phyloP scores from a whole-genome alignment of 176 grass and related monocot species.

The Stipa capillata region DNA sequence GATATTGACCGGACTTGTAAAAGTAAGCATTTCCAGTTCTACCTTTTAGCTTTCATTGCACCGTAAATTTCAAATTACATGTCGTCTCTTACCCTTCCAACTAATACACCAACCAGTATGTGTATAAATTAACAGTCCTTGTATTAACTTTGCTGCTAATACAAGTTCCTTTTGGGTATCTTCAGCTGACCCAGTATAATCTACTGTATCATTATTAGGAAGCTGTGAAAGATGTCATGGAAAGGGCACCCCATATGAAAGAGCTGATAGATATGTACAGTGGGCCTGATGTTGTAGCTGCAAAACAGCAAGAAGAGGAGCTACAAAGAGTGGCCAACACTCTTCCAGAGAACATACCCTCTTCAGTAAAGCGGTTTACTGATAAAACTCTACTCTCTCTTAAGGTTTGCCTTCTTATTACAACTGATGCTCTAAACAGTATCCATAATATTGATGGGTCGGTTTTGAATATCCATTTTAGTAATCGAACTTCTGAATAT shows the following conservation, averaged over 20 bases:
- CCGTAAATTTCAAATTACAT: background rate
- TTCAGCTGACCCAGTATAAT: constrained; percentile 20
- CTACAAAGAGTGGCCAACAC: constrained; percentile 76
- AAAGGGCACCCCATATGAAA: constrained; percentile 56
- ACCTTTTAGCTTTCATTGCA: background rate
- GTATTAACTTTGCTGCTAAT: background rate
- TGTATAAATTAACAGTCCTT: background rate
- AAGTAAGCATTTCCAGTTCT: background rate
- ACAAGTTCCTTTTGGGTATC: background rate
- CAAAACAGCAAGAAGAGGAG: constrained; percentile 83
- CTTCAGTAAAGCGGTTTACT: constrained; percentile 73
- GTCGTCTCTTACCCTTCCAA: too few species aligned
- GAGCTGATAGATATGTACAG: constrained; percentile 62
- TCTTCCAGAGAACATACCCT: constrained; percentile 56
- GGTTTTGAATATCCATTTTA: background rate
- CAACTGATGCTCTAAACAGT: constrained; percentile 1
- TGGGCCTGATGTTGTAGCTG: constrained; percentile 66
- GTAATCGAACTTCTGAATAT: background rate
- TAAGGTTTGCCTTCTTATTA: constrained; percentile 48
- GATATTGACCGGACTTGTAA: background rate
- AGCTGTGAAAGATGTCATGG: constrained; percentile 58
- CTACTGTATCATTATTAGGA: constrained; percentile 34
- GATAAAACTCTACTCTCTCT: constrained; percentile 68
- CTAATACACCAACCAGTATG: background rate
- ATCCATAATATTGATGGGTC: background rate